phyloP scores from a whole-genome alignment of 2,329 filamentous ascomycete species.

The Hirsutella minnesotensis region DNA sequence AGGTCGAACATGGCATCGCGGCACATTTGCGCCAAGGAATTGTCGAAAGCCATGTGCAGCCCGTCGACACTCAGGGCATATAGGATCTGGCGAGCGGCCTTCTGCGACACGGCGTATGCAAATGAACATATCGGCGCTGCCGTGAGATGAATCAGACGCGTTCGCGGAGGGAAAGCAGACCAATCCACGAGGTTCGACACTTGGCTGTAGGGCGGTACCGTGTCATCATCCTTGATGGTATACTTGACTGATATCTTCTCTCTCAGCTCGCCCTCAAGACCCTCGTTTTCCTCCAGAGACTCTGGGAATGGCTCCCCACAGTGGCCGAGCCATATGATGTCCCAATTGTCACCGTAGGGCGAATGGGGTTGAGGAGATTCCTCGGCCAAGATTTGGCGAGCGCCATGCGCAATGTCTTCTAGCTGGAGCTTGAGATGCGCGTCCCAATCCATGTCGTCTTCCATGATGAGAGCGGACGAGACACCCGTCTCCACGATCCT shows the following conservation, averaged over 20 bases:
- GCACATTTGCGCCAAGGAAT: constrained; percentile 29
- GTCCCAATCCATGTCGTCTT: constrained; percentile 34
- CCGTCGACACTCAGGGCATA: constrained; percentile 29
- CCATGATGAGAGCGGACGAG: constrained; percentile 27
- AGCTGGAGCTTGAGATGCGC: constrained; percentile 18
- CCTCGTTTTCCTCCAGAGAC: constrained; percentile 11
- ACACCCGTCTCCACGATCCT: constrained; percentile 20
- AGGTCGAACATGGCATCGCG: constrained; percentile 24
- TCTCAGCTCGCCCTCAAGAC: constrained; percentile 4
- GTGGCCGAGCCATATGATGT: constrained; percentile 37
- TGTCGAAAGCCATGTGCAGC: constrained; percentile 27
- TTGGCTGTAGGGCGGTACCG: constrained; percentile 17
- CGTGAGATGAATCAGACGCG: constrained; percentile 29
- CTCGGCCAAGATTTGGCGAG: constrained; percentile 1
- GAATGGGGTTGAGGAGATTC: constrained; percentile 11
- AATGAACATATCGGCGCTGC: constrained; percentile 28
- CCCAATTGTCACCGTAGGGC: constrained; percentile 37
- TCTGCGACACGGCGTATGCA: constrained; percentile 31
- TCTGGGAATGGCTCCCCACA: constrained; percentile 23
- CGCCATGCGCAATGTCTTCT: constrained; percentile 3
- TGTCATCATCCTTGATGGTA: constrained; percentile 17
- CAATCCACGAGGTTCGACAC: constrained; percentile 12
- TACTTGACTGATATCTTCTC: constrained; percentile 5
- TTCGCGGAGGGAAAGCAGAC: constrained; percentile 25
- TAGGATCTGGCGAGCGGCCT: constrained; percentile 28